Base-by-base conservation (phyloP, 73 alveolate genomes). In the Blepharisma stoltei region DNA sequence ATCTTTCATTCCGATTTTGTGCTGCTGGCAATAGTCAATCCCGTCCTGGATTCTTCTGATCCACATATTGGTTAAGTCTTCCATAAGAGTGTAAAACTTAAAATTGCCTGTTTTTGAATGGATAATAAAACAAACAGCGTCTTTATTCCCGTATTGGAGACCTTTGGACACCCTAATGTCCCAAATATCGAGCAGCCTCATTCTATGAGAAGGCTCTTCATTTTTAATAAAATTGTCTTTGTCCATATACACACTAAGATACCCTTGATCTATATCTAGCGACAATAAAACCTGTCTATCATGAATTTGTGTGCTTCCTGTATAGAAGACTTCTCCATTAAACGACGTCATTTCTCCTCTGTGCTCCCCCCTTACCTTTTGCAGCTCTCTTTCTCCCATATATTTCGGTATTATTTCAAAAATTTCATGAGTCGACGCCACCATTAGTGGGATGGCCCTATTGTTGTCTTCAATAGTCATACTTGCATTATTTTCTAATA, bases 101-200 rank as follows among this genome's bases (percentile, higher is more conserved):
- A 14, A 52, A 52, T 20, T 52, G 23, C 66, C 66, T 14, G 23
- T 11, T 52, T 52, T 52, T 14, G 66, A 52, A 52, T 52, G 23
- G n/a, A 52, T 14, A 52, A 52, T 52, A 52, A 52, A 52, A 52
- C 66, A 52, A 11, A 52, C 23, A 52, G 66, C 66, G 66, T 52
- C 23, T 52, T 52, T 52, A 20, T 52, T 52, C 2, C 66, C 66
- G 23, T 52, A 52, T 52, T 14, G 23, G 0, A 52, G 23, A 52
- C 66, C 66, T 52, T 52, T 52, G n/a, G 66, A 1, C 0, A 20
- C 23, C 23, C 23, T 52, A 14, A 52, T 52, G 4, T 52, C 66
- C 66, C 66, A 52, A 52, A 52, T 52, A 52, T 52, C 66, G 66
- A 52, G n/a, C n/a, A 52, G 66, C 23, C 23, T 52, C 23, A 52